Percentiles rank a stretch among this genome's conserved stretches.
phyloP scores from a whole-genome alignment of 768 basidiomycete species.

The Hortiboletus campestris region DNA sequence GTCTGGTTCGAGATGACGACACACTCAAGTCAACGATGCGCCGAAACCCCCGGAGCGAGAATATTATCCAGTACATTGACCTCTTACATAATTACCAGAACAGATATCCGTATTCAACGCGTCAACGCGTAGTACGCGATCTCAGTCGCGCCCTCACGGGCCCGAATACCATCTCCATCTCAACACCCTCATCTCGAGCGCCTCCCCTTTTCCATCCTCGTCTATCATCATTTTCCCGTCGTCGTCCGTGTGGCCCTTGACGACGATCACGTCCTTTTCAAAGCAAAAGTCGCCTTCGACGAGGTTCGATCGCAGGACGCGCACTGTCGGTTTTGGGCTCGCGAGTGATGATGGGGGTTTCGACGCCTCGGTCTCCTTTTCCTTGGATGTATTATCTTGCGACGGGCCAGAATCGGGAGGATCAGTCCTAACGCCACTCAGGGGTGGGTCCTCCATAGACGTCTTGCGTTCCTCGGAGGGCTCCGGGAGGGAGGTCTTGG shows the following conservation, averaged over 20 bases:
- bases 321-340: not conserved
- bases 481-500: not conserved
- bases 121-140: not conserved
- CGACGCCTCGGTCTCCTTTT: not conserved
- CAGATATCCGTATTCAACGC: constrained; percentile 9
- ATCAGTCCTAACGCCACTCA: not conserved
- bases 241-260: constrained; percentile 12
- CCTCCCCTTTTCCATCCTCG: not conserved
- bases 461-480: not conserved
- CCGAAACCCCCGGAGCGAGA: not conserved
- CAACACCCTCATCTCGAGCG: constrained; percentile 25
- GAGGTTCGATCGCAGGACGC: constrained; percentile 19
- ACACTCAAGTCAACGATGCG: not conserved
- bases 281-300: constrained; percentile 22
- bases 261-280: constrained; percentile 16
- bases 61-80: constrained; percentile 13
- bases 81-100: constrained; percentile 9
- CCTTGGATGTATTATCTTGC: not conserved
- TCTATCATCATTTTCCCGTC: constrained; percentile 17
- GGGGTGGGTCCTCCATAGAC: not conserved
- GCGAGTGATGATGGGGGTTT: not conserved
- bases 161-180: constrained; percentile 27
- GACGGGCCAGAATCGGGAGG: not conserved
- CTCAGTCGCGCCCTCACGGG: not conserved
- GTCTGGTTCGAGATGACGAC: too few species aligned